Evolutionary conservation across 129 eudicot genomes (phyloP).

Genomic region (Chrysanthemum makinoi): DNA sequence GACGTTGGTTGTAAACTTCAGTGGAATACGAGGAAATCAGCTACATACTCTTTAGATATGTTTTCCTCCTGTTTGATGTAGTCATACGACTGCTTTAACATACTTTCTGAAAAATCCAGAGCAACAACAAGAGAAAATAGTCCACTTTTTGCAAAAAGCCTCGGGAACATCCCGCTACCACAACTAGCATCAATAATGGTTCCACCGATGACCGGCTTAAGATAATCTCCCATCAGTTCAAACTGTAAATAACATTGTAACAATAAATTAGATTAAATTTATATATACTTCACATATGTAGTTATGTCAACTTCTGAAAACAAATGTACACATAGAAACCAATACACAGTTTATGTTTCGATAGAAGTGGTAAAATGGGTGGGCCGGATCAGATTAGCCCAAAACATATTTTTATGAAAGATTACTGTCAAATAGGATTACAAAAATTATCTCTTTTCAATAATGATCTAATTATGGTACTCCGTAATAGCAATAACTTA

Average conservation of each 20-base stretch:
- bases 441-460: too few species aligned
- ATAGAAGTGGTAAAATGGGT: too few species aligned
- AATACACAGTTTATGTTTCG: background rate
- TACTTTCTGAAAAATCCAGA: conserved; percentile 78
- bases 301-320: background rate
- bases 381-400: too few species aligned
- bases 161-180: conserved; percentile 81
- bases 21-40: conserved; percentile 7
- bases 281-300: background rate
- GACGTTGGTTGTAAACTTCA: background rate
- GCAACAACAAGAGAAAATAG: conserved; percentile 80
- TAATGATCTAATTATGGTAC: too few species aligned
- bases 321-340: background rate
- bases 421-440: too few species aligned
- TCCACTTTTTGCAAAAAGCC: conserved; percentile 85
- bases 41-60: conserved; percentile 71
- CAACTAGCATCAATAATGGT: conserved; percentile 88
- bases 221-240: conserved; percentile 75
- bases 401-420: too few species aligned
- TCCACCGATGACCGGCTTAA: conserved; percentile 77
- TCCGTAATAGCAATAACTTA: too few species aligned
- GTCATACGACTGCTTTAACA: conserved; percentile 69
- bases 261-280: conserved; percentile 10
- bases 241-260: conserved; percentile 55
- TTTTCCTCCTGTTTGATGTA: conserved; percentile 69